Evolutionary conservation across 1,284 basidiomycete genomes (phyloP), one percentile per base, ranked within the genome.

Genomic region (Pulveroboletus sp.): DNA sequence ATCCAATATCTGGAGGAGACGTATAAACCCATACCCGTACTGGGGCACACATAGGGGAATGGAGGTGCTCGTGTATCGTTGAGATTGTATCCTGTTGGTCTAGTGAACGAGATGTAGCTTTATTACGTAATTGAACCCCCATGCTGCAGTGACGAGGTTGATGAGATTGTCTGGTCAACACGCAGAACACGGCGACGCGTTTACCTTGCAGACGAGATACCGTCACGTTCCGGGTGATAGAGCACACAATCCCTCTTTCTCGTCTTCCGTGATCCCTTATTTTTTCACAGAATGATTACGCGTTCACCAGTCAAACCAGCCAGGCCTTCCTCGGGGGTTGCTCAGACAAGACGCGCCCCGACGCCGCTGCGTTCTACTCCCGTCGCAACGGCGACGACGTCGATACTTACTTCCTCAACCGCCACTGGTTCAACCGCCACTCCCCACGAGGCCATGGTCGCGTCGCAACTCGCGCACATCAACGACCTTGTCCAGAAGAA

Each of bases 401-500:
- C 69, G 3, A 60, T 71, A 31, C 63, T 70, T 11, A 66, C 70
- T 5, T 72, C 67, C 6, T 43, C 67, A 8, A 69, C 67, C 2
- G 67, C 65, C 24, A 72, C 67, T 3, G 70, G 67, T 9, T 69
- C 67, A 29, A 69, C 59, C 8, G 43, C 69, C 40, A 69, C 73
- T 42, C 79, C 79, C 5, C 72, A 79, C 48, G 82, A 86, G 58
- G 76, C 83, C 25, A 78, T 81, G 77, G 73, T 75, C 56, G 68
- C 75, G 25, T 80, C 83, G 12, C 81, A 86, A 65, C 84, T 84
- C 56, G 72, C 77, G 7, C 87, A 88, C 64, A 86, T 89, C 53
- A 78, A 83, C 51, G 85, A 89, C 46, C 79, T 89, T 49, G 84
- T 87, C 4, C 79, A 84, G 61, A 77, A 82, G 59, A 86, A 82